Percentiles rank a stretch among this genome's conserved stretches.
Evolutionary conservation across 2,329 filamentous ascomycete species (phyloP).

Genomic region (Sporothrix dimorphospora): DNA sequence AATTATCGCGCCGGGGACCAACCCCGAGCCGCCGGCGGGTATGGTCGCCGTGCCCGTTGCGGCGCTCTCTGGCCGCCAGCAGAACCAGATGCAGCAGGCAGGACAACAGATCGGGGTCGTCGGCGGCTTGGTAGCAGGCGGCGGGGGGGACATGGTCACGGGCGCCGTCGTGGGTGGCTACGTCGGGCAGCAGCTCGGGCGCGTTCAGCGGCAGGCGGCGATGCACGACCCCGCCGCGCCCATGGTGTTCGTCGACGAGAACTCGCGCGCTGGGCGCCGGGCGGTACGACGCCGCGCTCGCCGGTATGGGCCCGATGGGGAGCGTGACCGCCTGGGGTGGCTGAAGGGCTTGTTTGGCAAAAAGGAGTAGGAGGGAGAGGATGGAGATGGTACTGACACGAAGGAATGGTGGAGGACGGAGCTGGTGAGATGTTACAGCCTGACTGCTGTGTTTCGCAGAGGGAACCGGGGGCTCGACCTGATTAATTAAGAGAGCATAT

Average conservation of each 20-base stretch:
- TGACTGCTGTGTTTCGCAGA: too few relatives aligned
- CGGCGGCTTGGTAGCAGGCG: background rate
- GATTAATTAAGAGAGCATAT: too few relatives aligned
- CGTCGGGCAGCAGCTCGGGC: conserved; percentile 12
- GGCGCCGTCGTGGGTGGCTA: background rate
- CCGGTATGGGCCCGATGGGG: background rate
- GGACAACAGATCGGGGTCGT: background rate
- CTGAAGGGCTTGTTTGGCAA: background rate
- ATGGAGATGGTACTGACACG: too few relatives aligned
- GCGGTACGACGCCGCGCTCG: background rate
- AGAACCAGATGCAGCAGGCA: background rate
- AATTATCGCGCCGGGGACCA: background rate
- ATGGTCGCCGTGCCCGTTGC: background rate
- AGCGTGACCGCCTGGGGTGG: background rate
- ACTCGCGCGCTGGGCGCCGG: conserved; percentile 11
- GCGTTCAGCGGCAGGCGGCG: conserved; percentile 14
- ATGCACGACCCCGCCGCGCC: conserved; percentile 18
- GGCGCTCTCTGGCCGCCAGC: background rate
- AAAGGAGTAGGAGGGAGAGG: background rate
- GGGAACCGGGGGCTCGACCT: too few relatives aligned
- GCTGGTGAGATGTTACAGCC: too few relatives aligned
- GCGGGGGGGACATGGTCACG: background rate
- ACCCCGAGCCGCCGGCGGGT: background rate
- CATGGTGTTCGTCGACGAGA: conserved; percentile 15
- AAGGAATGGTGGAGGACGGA: too few relatives aligned